Evolutionary conservation across 129 eudicot genomes (phyloP), one percentile per base, ranked within the genome.

Genomic region (Flaveria bidentis): DNA sequence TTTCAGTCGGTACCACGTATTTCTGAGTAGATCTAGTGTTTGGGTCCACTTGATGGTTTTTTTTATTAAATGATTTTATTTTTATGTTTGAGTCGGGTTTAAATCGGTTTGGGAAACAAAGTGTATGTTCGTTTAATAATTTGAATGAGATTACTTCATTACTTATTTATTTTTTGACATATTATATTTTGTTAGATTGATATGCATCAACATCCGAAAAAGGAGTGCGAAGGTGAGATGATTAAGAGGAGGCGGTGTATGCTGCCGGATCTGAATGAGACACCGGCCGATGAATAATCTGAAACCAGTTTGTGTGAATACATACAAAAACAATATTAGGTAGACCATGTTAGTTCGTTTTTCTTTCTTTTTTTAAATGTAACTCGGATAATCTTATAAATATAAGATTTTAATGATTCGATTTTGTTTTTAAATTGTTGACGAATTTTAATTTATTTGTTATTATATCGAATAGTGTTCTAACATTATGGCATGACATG

Each of bases 191-290:
- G 30, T 76, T 67, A 76, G 81, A 50, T 67, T 52, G 67, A 76
- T 66, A 14, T 62, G 71, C 61, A 61, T 61, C 30, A 45, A 47
- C 15, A 57, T 6, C 60, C 18, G 8, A 39, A 16, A 47, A 62
- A 10, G 14, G 79, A 62, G 44, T 23, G 74, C 17, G 68, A 39
- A 14, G 9, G 23, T 10, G 65, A 76, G 56, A 76, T 17, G 10
- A 20, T 4, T 26, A 36, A 16, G 22, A 47, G 49, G 26, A 57
- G 69, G 22, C 62, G 25, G 51, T 69, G 71, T 78, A 74, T 69
- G 0, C 49, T 78, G 20, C 82, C 82, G 5, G 82, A 78, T 78
- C 70, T 78, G 11, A 78, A 78, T 2, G 76, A 78, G 70, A 78
- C 62, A 11, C 82, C 82, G 15, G 25, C 50, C 6, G 33, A 9